Evolutionary conservation across 2,329 filamentous ascomycete genomes (phyloP), one percentile per base, ranked within the genome.

Genomic region (Paraconiothyrium brasiliense): DNA sequence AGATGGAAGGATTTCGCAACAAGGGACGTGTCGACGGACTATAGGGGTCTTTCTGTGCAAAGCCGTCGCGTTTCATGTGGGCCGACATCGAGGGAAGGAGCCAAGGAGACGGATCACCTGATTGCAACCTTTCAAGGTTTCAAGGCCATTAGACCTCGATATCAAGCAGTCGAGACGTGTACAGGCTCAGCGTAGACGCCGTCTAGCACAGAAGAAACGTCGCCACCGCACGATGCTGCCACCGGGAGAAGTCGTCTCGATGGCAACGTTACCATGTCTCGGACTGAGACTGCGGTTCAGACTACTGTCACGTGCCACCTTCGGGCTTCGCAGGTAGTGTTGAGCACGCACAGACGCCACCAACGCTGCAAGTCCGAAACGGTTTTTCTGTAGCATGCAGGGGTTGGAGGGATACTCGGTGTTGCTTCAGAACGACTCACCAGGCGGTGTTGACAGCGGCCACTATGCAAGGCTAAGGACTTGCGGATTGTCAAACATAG

Each of bases 311-410:
- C 22, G 55, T 46, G 35, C 8, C 34, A 43, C 4, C 22, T 14
- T 50, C 55, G 55, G 55, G 46, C 4, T 22, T 50, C 14, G 9
- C 7, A 43, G 7, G 20, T 30, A 30, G 27, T 56, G 9, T 50
- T 50, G 50, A 50, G 55, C 44, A 46, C 55, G 35, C 55, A 50
- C 16, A 44, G 34, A 43, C 44, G 55, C 55, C 55, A 57, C 55
- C 55, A 57, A 57, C 46, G 55, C 55, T 50, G 55, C 55, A 44
- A 43, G 55, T 50, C 55, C 46, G 55, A 57, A 57, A 57, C 55
- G 13, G 44, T 43, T 44, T 27, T 57, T 13, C 55, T 41, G 55
- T 50, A 30, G 14, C 4, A 57, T 57, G 46, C 55, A 57, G 55
- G 55, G 55, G 55, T 6, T 13, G 24, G 16, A 43, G 35, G 46